phyloP scores from a whole-genome alignment of 306 rosid species.

The Citrullus amarus region DNA sequence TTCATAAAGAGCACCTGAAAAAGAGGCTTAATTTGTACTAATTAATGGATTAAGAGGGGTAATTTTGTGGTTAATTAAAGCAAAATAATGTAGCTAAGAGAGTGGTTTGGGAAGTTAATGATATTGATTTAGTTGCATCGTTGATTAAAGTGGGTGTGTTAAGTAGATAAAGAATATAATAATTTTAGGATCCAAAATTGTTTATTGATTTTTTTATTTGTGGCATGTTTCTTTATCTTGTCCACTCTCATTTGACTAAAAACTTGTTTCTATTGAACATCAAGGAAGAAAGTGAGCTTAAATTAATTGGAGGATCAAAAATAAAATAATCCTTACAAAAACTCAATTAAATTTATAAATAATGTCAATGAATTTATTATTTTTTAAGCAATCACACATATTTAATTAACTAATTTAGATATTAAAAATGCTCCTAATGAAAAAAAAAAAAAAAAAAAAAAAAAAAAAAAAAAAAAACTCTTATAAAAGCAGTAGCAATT shows the following conservation, averaged over 20 bases:
- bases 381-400: no score
- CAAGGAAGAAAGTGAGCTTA: neutral
- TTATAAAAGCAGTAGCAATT: no score
- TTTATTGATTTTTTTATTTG: neutral
- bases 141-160: conserved; percentile 5
- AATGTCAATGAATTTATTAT: no score
- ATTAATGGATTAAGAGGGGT: neutral
- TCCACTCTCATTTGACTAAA: neutral
- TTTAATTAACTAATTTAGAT: no score
- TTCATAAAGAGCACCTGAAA: neutral
- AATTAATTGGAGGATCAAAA: neutral
- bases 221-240: neutral
- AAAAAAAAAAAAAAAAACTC: no score
- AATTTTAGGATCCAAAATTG: neutral
- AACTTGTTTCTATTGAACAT: neutral
- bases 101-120: conserved; percentile 13
- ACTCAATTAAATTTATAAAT: no score
- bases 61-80: neutral
- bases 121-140: neutral
- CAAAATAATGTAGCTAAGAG: neutral
- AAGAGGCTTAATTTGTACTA: neutral
- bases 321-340: neutral
- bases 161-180: neutral
- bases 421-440: no score
- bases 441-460: no score